Conservation (phyloP, 805 yeast genomes). For the Candida koratica region DNA sequence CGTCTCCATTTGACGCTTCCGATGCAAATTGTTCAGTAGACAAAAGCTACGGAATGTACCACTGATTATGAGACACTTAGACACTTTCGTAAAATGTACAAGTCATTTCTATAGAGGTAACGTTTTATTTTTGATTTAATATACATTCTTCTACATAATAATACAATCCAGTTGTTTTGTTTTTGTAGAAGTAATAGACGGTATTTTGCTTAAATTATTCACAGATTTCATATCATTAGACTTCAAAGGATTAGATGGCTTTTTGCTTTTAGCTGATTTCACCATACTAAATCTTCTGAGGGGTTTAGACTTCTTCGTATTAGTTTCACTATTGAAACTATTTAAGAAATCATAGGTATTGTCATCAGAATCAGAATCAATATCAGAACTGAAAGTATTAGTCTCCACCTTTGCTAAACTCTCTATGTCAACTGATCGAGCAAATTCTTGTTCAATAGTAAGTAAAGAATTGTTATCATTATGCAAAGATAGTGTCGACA, state of each 20-base stretch:
- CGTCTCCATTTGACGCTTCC: slow-evolving; percentile 18
- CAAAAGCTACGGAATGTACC: slow-evolving; percentile 29
- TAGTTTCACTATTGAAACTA: slow-evolving; percentile 15
- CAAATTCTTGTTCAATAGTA: slow-evolving; percentile 2
- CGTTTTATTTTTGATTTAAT: not conserved
- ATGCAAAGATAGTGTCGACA: slow-evolving; percentile 12
- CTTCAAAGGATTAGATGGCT: not conserved
- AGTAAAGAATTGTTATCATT: slow-evolving; percentile 7
- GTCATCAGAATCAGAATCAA: slow-evolving; percentile 10
- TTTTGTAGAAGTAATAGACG: slow-evolving; percentile 1
- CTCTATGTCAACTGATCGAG: slow-evolving; percentile 4
- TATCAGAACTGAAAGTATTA: slow-evolving; percentile 10
- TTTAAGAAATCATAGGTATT: slow-evolving; percentile 24
- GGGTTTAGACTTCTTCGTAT: not conserved
- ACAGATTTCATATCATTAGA: not conserved
- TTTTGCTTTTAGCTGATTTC: not conserved
- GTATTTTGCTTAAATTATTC: not conserved
- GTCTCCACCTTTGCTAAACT: slow-evolving; percentile 6
- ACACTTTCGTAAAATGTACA: too few relatives aligned
- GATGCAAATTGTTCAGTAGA: slow-evolving; percentile 28
- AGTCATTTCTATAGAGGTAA: slow-evolving; percentile 1
- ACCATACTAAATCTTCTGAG: not conserved
- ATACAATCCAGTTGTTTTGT: slow-evolving; percentile 11
- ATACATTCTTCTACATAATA: slow-evolving; percentile 9
- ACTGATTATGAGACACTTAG: too few relatives aligned